Evolutionary conservation across 2,329 filamentous ascomycete species (phyloP), one percentile per base, ranked within the genome.

Genomic region (Fusarium anguioides): DNA sequence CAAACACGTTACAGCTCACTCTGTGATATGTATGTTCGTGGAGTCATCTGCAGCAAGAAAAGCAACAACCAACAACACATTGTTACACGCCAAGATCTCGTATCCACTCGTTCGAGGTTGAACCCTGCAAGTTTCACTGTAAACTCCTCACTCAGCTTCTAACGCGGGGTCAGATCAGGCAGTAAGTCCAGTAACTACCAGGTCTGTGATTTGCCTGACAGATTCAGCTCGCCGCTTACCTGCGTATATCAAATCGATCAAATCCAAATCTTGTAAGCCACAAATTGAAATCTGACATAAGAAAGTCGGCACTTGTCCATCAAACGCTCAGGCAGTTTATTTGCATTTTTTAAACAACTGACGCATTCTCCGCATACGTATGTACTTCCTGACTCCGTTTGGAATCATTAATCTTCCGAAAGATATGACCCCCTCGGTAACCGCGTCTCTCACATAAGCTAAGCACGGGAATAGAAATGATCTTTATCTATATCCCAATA

Each of bases 391-490:
- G 24, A 26, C 24, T 6, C 24, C 6, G 6, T 17, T 14, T 15
- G 2, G 26, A n/a, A 6, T 27, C 20, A n/a, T 29, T 27, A 21
- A 7, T 31, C 20, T 18, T n/a, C 29, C 24, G 47, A 39, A 33
- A 54, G 21, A 54, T 54, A 36, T 27, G 2, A 18, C 53, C 53
- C 6, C 56, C 44, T 50, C 20, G 3, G 33, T 7, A 41, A 24
- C 39, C 33, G 24, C 42, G 53, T 42, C 53, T 42, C 53, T 56
- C 47, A 35, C 42, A 24, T 49, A 37, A 42, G 27, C 24, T 58
- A 40, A 20, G 4, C 21, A 24, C 54, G 54, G 33, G 49, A 40
- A 27, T 37, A 44, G 53, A 14, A 27, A 35, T 26, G n/a, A 26
- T 23, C 9, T 21, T 8, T n/a, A 8, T 3, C 18, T 3, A 33